Conservation (phyloP, 139 green algal species). For the Picochlorum sp. region DNA sequence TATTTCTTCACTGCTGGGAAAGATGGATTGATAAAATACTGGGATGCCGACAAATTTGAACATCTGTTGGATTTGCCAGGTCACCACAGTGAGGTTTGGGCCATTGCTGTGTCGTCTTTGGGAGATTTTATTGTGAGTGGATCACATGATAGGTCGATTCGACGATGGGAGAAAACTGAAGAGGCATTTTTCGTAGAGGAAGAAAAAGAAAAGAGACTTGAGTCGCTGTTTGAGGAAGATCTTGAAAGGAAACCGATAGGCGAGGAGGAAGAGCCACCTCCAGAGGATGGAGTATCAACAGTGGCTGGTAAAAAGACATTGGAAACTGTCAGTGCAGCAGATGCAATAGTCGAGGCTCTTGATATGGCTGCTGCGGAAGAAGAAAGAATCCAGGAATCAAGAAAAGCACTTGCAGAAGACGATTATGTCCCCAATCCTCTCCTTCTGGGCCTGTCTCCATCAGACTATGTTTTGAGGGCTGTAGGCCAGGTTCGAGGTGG, state of each 20-base stretch:
- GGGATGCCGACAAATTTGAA: constrained; percentile 94
- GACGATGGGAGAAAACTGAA: constrained; percentile 84
- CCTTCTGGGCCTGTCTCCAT: constrained; percentile 64
- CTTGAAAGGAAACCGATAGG: constrained; percentile 9
- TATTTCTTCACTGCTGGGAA: constrained; percentile 85
- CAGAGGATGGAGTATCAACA: constrained; percentile 13
- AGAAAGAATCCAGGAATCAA: constrained; percentile 12
- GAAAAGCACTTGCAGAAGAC: not conserved
- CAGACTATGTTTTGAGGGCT: constrained; percentile 63
- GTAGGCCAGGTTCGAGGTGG: constrained; percentile 50
- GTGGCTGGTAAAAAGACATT: constrained; percentile 31
- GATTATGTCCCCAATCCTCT: constrained; percentile 62
- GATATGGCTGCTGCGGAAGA: constrained; percentile 53
- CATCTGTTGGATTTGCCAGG: constrained; percentile 82
- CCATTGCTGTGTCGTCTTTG: constrained; percentile 55
- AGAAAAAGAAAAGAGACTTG: constrained; percentile 85
- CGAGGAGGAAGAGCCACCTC: constrained; percentile 7
- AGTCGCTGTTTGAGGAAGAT: constrained; percentile 86
- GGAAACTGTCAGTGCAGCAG: constrained; percentile 69
- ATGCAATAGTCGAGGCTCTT: constrained; percentile 84
- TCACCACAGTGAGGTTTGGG: constrained; percentile 80
- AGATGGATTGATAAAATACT: constrained; percentile 90
- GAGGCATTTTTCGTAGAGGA: constrained; percentile 98
- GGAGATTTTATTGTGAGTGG: constrained; percentile 81
- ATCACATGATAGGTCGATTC: constrained; percentile 68